Conservation (phyloP, 2,329 filamentous ascomycete species). For the Xylariaceae sp. region DNA sequence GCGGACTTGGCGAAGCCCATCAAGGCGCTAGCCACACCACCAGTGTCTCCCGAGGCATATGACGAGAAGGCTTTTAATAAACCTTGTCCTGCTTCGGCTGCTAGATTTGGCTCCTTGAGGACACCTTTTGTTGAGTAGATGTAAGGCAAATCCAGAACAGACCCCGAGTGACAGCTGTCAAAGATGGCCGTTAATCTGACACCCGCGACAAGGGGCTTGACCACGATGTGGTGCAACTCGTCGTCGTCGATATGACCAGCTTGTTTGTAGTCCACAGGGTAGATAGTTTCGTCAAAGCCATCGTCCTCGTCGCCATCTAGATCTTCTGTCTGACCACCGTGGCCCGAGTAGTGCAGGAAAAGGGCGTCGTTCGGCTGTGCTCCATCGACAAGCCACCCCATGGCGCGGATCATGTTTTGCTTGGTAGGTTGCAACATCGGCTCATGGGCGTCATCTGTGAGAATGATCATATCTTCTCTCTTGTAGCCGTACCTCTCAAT, state of each 20-base stretch:
- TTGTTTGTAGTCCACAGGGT: slow-evolving; percentile 76
- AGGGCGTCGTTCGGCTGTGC: slow-evolving; percentile 72
- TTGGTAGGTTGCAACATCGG: slow-evolving; percentile 72
- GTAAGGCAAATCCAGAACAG: slow-evolving; percentile 64
- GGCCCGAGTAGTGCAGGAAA: slow-evolving; percentile 61
- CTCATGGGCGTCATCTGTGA: slow-evolving; percentile 73
- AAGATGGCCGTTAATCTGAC: slow-evolving; percentile 62
- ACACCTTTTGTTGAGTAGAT: slow-evolving; percentile 68
- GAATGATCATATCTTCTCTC: slow-evolving; percentile 75
- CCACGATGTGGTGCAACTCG: slow-evolving; percentile 76
- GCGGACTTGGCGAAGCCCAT: slow-evolving; percentile 88
- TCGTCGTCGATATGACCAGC: slow-evolving; percentile 82
- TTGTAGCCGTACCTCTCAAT: slow-evolving; percentile 68
- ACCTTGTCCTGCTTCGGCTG: slow-evolving; percentile 65
- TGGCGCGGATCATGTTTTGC: slow-evolving; percentile 69
- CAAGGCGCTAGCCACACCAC: slow-evolving; percentile 76
- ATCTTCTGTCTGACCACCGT: slow-evolving; percentile 79
- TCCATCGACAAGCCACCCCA: slow-evolving; percentile 72
- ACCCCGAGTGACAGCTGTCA: slow-evolving; percentile 66
- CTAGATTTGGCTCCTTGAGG: slow-evolving; percentile 66
- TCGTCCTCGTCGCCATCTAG: slow-evolving; percentile 78
- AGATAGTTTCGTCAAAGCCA: slow-evolving; percentile 80
- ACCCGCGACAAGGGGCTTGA: slow-evolving; percentile 53
- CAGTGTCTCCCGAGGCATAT: slow-evolving; percentile 70
- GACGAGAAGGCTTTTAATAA: slow-evolving; percentile 59